phyloP scores from a whole-genome alignment of 345 rosid genomes.

The Raphanus sativus region DNA sequence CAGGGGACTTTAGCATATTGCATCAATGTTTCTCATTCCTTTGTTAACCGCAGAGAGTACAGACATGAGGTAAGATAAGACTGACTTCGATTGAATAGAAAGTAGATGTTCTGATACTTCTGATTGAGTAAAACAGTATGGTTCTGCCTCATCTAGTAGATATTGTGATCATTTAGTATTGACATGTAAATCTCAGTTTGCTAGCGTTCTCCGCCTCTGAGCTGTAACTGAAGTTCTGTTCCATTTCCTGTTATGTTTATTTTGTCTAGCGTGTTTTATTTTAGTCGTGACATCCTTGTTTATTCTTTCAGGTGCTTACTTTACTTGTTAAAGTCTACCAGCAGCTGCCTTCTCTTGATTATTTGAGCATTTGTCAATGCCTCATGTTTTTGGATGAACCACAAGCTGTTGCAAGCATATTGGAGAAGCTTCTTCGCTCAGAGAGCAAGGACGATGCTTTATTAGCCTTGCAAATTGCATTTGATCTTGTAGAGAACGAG shows the following conservation, averaged over 20 bases:
- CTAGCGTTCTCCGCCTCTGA: background rate
- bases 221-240: conserved; percentile 6
- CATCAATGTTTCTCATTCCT: conserved; percentile 85
- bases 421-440: conserved; percentile 92
- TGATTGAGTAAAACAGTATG: background rate
- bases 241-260: background rate
- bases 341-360: conserved; percentile 90
- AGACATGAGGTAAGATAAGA: conserved; percentile 95
- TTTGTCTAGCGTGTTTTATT: background rate
- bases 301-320: conserved; percentile 69
- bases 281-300: conserved; percentile 13
- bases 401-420: conserved; percentile 72
- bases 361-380: conserved; percentile 93
- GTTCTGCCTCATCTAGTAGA: conserved; percentile 12
- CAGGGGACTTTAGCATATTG: conserved; percentile 80
- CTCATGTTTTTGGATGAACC: conserved; percentile 97
- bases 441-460: conserved; percentile 82
- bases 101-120: background rate
- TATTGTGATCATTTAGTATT: background rate
- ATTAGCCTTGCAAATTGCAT: conserved; percentile 88
- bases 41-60: conserved; percentile 86
- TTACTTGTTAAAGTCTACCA: conserved; percentile 91
- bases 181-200: background rate
- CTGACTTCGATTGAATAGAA: no score
- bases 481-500: conserved; percentile 98